A percentile compares a stretch with the other conserved stretches of the same genome.
These are phyloP conservation scores for Oemleria cerasiformis DNA, from an alignment of 306 rosid species.

Conservation along the genomic window DNA sequence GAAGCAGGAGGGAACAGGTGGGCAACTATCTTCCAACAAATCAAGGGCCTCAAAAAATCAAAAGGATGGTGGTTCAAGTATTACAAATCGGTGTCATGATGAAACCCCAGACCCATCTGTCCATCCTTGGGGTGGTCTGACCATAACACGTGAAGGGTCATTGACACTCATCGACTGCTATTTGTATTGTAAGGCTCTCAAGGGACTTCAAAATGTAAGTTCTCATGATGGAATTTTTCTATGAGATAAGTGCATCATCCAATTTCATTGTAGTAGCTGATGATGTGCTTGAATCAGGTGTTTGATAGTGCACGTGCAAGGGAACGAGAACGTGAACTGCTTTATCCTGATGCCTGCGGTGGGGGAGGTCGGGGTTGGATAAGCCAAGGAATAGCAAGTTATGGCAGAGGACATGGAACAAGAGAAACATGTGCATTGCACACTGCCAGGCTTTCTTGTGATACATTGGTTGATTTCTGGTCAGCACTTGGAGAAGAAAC, in stretches of 20 bases:
- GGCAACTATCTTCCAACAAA: constrained; percentile 46
- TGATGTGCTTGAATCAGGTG: constrained; percentile 54
- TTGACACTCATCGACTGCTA: constrained; percentile 89
- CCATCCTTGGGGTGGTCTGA: constrained; percentile 99
- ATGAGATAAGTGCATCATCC: constrained; percentile 9
- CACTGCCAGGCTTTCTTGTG: constrained; percentile 97
- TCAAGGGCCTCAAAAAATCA: constrained; percentile 51
- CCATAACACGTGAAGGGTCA: constrained; percentile 81
- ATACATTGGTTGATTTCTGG: constrained; percentile 97
- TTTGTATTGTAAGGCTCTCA: constrained; percentile 66
- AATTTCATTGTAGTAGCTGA: constrained; percentile 27
- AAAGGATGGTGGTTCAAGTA: constrained; percentile 43
- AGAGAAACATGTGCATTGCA: constrained; percentile 98
- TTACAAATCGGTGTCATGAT: constrained; percentile 55
- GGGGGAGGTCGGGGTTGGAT: constrained; percentile 99
- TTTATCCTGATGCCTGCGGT: constrained; percentile 99
- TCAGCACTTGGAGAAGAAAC: constrained; percentile 98
- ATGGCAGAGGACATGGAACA: constrained; percentile 94
- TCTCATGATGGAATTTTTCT: constrained; percentile 3
- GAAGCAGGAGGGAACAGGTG: constrained; percentile 64
- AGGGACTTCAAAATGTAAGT: constrained; percentile 86
- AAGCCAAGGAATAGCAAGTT: constrained; percentile 85
- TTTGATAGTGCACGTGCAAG: constrained; percentile 95
- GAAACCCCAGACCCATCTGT: constrained; percentile 89
- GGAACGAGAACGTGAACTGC: constrained; percentile 96